Evolutionary conservation across 495 filamentous ascomycete species (phyloP).

Genomic region (Xylaria curta): DNA sequence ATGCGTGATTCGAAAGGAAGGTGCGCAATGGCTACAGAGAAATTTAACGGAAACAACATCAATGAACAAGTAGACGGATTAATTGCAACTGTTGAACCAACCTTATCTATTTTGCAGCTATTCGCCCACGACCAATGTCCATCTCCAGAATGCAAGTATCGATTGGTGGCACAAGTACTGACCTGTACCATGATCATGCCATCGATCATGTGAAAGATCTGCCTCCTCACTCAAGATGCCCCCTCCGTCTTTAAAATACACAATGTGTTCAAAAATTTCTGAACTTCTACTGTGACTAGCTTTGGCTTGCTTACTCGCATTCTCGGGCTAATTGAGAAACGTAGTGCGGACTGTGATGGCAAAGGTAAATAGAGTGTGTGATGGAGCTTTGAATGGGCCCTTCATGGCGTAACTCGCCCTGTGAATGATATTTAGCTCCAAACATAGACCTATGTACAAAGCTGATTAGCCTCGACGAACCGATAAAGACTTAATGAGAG

Average conservation of each 20-base stretch:
- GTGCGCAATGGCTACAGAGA: not conserved
- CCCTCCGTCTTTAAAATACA: not conserved
- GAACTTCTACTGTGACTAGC: not conserved
- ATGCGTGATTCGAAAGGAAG: not conserved
- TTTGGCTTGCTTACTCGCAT: not conserved
- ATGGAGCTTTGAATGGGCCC: not conserved
- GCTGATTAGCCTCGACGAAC: not conserved
- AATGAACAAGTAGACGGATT: not conserved
- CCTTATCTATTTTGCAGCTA: not conserved
- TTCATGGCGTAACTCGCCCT: not conserved
- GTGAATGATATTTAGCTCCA: not conserved
- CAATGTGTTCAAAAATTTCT: not conserved
- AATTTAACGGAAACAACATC: not conserved
- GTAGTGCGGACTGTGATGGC: not conserved
- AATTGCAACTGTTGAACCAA: not conserved
- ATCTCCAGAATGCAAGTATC: not conserved
- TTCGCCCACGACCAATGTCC: not conserved
- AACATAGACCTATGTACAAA: not conserved
- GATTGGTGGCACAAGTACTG: not conserved
- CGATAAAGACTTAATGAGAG: not conserved
- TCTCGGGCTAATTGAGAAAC: not conserved
- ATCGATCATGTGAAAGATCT: not conserved
- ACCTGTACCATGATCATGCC: not conserved
- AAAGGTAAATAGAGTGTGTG: not conserved
- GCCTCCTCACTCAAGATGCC: not conserved